Evolutionary conservation across 805 yeast genomes (phyloP).

Genomic region (Kodamaea kaohsiungensis): DNA sequence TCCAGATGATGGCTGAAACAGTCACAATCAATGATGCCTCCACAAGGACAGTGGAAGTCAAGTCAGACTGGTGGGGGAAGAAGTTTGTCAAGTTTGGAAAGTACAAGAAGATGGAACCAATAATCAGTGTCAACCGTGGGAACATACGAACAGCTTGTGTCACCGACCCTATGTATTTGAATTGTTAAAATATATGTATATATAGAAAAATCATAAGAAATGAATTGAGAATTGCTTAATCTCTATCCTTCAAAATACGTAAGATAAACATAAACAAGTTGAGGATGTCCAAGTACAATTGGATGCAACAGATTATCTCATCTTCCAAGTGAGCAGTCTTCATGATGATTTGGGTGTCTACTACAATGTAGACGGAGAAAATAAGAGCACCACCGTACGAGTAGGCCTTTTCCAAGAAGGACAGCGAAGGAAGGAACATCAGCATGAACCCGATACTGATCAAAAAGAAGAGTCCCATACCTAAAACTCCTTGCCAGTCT

Average conservation of each 20-base stretch:
- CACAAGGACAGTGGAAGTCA: slow-evolving; percentile 2
- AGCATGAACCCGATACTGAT: slow-evolving; percentile 72
- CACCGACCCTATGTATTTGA: slow-evolving; percentile 1
- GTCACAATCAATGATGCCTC: neutral
- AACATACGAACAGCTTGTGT: slow-evolving; percentile 12
- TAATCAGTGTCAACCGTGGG: neutral
- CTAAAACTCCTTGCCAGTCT: slow-evolving; percentile 59
- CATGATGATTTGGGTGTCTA: slow-evolving; percentile 82
- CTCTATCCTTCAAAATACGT: slow-evolving; percentile 51
- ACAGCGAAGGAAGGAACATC: slow-evolving; percentile 60
- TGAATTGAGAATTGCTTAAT: neutral
- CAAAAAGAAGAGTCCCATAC: slow-evolving; percentile 62
- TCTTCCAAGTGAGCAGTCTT: slow-evolving; percentile 78
- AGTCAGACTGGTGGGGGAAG: neutral
- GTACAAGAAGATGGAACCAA: slow-evolving; percentile 3
- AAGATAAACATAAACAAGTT: slow-evolving; percentile 78
- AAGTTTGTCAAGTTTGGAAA: slow-evolving; percentile 6
- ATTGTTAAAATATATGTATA: neutral
- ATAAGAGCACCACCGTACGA: slow-evolving; percentile 73
- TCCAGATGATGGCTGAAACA: slow-evolving; percentile 8
- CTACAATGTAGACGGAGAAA: slow-evolving; percentile 68
- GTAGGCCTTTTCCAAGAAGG: slow-evolving; percentile 62
- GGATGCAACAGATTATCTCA: slow-evolving; percentile 77
- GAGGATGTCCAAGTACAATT: slow-evolving; percentile 77
- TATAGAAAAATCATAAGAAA: neutral